A percentile compares a stretch with the other conserved stretches of the same genome.
phyloP scores from a whole-genome alignment of 2,329 filamentous ascomycete species.

The Didymella exigua region DNA sequence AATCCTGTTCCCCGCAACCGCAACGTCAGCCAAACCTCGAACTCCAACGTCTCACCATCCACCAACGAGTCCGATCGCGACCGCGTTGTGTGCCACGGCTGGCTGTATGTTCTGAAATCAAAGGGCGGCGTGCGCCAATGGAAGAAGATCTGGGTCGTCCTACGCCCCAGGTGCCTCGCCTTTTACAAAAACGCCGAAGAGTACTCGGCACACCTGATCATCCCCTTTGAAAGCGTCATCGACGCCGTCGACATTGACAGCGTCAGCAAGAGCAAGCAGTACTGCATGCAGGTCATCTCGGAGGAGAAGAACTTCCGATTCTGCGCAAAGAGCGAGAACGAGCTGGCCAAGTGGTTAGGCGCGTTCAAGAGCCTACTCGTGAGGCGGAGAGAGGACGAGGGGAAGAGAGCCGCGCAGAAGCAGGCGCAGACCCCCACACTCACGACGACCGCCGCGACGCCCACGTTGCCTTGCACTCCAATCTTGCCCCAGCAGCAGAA shows the following conservation, averaged over 20 bases:
- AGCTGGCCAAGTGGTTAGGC: conserved; percentile 81
- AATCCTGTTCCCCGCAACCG: conserved; percentile 43
- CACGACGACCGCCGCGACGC: conserved; percentile 10
- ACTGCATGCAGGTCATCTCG: conserved; percentile 90
- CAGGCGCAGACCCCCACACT: neutral
- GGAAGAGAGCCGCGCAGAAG: conserved; percentile 2
- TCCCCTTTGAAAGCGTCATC: conserved; percentile 78
- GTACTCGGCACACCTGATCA: conserved; percentile 82
- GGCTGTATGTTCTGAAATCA: conserved; percentile 81
- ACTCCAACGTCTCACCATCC: conserved; percentile 42
- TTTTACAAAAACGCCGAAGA: conserved; percentile 93
- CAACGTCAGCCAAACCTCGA: conserved; percentile 69
- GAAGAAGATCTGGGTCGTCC: conserved; percentile 93
- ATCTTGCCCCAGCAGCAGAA: neutral
- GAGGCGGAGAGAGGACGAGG: conserved; percentile 64
- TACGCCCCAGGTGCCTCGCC: conserved; percentile 82
- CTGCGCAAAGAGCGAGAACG: conserved; percentile 75
- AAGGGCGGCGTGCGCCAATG: conserved; percentile 86
- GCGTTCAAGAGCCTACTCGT: conserved; percentile 86
- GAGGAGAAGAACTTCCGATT: conserved; percentile 73
- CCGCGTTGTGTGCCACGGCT: conserved; percentile 91
- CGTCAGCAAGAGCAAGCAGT: conserved; percentile 79
- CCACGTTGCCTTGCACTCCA: conserved; percentile 3
- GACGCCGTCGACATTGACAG: conserved; percentile 93
- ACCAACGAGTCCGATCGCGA: conserved; percentile 65